Evolutionary conservation across 2,329 filamentous ascomycete genomes (phyloP), one percentile per base, ranked within the genome.

Genomic region (Ophiostoma fasciatum): DNA sequence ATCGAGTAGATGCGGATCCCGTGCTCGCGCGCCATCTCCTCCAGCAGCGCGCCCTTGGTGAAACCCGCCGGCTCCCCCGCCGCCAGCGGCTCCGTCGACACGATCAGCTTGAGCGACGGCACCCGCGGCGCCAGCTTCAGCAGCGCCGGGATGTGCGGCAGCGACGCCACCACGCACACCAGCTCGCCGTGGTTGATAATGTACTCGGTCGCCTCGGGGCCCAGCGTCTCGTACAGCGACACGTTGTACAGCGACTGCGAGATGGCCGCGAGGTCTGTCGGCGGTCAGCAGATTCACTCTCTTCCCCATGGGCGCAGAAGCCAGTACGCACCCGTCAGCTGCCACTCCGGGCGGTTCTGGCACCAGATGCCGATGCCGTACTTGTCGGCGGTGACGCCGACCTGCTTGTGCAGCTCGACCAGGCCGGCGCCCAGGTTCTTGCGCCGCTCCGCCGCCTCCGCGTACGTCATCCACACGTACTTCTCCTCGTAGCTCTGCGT

Each of bases 151-250:
- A 94, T 76, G 51, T 94, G 87, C 29, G 75, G 74, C 31, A 94
- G 63, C 20, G 82, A 85, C 40, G 82, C 78, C 43, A 80, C 75
- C 27, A 96, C 74, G 49, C 77, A 82, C 40, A 67, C 58, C 38
- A 96, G 63, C 43, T 77, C 69, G 37, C 84, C 74, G 55, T 96
- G 88, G 58, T 92, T 92, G 62, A 96, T 80, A 57, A 98, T 94
- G 61, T 82, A 96, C 60, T 96, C 85, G 39, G 82, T 87, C 3
- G 87, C 74, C 46, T 94, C 83, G 11, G 88, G 79, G 9, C 88
- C 88, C 5, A 98, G 72, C 11, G 88, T 94, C 58, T 96, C 90
- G 63, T 98, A 98, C 34, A 98, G 78, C 5, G 88, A 94, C 37
- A 98, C 85, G 17, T 80, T 82, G 60, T 70, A 96, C 21, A 96